Conservation (phyloP, 2,329 filamentous ascomycete species). For the Bisporella sp. region DNA sequence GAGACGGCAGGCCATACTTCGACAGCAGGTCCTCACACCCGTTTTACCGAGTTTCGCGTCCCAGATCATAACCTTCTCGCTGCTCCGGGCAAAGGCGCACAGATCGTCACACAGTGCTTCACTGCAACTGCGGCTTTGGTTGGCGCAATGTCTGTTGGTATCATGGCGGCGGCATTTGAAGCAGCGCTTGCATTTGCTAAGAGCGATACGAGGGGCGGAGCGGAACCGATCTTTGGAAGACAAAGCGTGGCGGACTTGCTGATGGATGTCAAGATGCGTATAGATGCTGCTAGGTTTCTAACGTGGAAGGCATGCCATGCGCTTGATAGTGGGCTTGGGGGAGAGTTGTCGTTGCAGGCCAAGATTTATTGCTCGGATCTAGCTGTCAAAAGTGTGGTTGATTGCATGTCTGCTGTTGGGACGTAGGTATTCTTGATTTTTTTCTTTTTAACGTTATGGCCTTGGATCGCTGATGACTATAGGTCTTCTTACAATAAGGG, state of each 20-base stretch:
- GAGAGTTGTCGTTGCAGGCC: conserved; percentile 40
- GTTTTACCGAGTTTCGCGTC: conserved; percentile 40
- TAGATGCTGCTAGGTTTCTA: conserved; percentile 40
- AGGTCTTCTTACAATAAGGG: conserved; percentile 12
- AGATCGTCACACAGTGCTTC: conserved; percentile 37
- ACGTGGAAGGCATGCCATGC: conserved; percentile 43
- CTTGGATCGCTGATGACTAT: neutral
- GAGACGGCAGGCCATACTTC: conserved; percentile 40
- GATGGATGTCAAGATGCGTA: conserved; percentile 43
- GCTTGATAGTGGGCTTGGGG: conserved; percentile 32
- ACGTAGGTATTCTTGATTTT: conserved; percentile 40
- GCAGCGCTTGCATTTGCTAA: conserved; percentile 43
- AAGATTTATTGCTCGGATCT: no score
- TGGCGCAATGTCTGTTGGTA: conserved; percentile 45
- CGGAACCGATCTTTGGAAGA: conserved; percentile 36
- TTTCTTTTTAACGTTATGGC: no score
- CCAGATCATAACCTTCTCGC: conserved; percentile 40
- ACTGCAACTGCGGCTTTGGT: conserved; percentile 37
- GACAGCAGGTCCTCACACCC: conserved; percentile 41
- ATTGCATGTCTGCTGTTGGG: no score
- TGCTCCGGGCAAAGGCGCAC: conserved; percentile 34
- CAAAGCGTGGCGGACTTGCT: conserved; percentile 46
- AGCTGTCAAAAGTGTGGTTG: no score
- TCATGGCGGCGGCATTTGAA: conserved; percentile 48
- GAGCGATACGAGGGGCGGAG: conserved; percentile 37